Base-by-base conservation (phyloP, 192 early-diverging fungal genomes). In the Phycomyces nitens region DNA sequence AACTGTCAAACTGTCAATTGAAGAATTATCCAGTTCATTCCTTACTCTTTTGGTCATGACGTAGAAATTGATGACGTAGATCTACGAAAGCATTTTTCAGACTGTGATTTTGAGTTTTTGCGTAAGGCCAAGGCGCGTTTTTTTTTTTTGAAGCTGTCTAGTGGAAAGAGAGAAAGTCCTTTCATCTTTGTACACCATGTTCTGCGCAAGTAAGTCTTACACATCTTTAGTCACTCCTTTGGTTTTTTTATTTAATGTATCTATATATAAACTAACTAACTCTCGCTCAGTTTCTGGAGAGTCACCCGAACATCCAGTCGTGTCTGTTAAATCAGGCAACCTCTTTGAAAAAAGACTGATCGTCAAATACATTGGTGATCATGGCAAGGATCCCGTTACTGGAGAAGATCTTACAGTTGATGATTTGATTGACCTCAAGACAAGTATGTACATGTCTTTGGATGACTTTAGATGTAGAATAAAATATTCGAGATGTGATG, bases 271-370 rank as follows among this genome's bases (percentile, higher is more conserved):
- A 43, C n/a, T 16, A 62, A 42, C 27, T 52, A 15, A 20, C 24
- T 58, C 12, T 55, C 34, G 21, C 5, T 44, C 78, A 97, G 94
- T 99, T 71, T 95, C 94, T 39, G 95, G 95, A 23, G 93, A 96
- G 76, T 78, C 86, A 34, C 91, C 92, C 43, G 78, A 81, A 58
- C 84, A 92, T 62, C 95, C 97, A 5, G 97, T 99, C 24, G 80
- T 97, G 53, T 95, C 92, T 5, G 72, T 81, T 54, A 90, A 90
- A 72, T 86, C 85, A 18, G 95, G 95, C 18, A 80, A 89, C 52
- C 63, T 99, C 34, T 99, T 88, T 77, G 95, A 99, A 67, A 86
- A 84, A 64, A 77, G 90, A 60, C 76, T 99, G 56, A 90, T 97
- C 65, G 64, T 86, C 60, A 98, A 97, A 72, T 86, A 95, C 65